Percentiles rank a stretch among this genome's conserved stretches.
These are phyloP conservation scores for Picea abies DNA, from an alignment of 83 land plant genomes.

Conservation along the genomic window DNA sequence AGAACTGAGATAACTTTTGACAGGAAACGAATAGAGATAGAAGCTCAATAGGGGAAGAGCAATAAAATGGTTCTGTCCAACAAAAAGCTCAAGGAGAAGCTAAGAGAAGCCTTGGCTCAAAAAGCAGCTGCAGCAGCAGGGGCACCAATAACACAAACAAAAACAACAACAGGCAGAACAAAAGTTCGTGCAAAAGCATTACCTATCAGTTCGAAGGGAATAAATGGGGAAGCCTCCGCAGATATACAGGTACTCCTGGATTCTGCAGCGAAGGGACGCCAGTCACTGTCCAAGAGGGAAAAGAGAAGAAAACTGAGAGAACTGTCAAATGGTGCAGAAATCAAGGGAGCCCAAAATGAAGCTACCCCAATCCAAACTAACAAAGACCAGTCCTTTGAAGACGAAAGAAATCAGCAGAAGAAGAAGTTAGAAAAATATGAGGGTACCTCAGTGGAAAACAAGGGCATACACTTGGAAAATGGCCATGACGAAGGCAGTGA, in stretches of 20 bases:
- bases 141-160: not conserved
- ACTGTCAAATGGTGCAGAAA: not conserved
- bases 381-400: not conserved
- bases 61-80: conserved; percentile 62
- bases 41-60: not conserved
- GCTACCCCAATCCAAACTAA: not conserved
- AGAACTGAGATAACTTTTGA: not conserved
- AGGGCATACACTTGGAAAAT: not conserved
- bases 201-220: not conserved
- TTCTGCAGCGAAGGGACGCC: conserved; percentile 24
- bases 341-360: not conserved
- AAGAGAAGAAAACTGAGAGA: conserved; percentile 27
- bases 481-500: conserved; percentile 2
- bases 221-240: not conserved
- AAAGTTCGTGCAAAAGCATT: not conserved
- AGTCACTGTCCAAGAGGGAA: conserved; percentile 42
- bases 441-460: not conserved
- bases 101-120: conserved; percentile 30
- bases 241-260: conserved; percentile 23
- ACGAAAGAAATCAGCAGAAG: not conserved
- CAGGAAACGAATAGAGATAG: conserved; percentile 2
- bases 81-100: conserved; percentile 74
- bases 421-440: not conserved
- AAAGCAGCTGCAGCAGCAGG: not conserved
- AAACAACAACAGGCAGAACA: conserved; percentile 17